phyloP scores from a whole-genome alignment of 2,329 filamentous ascomycete species.

The Remersonia thermophila region DNA sequence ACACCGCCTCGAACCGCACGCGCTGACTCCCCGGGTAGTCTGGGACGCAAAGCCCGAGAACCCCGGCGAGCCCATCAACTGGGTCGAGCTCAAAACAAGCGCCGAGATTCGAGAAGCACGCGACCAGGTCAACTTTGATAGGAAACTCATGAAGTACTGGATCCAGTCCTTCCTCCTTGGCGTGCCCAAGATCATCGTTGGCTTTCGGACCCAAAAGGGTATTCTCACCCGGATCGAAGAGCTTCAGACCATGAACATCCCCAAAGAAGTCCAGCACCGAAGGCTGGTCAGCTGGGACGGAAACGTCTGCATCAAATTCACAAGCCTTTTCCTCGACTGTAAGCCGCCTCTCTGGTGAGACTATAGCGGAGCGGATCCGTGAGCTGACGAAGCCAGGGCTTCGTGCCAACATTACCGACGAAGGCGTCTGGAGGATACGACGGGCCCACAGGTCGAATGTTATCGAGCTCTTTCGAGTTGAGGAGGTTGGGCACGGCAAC shows the following conservation, averaged over 20 bases:
- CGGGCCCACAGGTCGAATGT: constrained; percentile 47
- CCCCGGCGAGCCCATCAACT: constrained; percentile 61
- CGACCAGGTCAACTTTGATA: constrained; percentile 66
- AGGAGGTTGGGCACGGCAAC: constrained; percentile 61
- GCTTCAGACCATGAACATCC: constrained; percentile 67
- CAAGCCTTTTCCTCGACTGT: constrained; percentile 66
- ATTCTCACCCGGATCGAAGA: constrained; percentile 63
- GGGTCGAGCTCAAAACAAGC: constrained; percentile 92
- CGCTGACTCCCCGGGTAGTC: constrained; percentile 34
- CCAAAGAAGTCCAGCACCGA: constrained; percentile 55
- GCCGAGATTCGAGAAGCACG: constrained; percentile 54
- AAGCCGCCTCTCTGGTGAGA: constrained; percentile 21
- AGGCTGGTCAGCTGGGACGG: constrained; percentile 72
- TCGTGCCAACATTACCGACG: constrained; percentile 49
- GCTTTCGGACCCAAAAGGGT: constrained; percentile 65
- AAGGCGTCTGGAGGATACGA: constrained; percentile 71
- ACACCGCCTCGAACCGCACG: background rate
- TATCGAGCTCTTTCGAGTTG: constrained; percentile 63
- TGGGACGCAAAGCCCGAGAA: constrained; percentile 68
- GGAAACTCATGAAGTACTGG: constrained; percentile 92
- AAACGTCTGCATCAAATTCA: constrained; percentile 87
- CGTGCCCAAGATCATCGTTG: constrained; percentile 82
- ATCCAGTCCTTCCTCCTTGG: constrained; percentile 90
- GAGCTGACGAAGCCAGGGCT: constrained; percentile 37
- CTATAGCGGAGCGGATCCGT: constrained; percentile 8